A percentile compares a stretch with the other conserved stretches of the same genome.
Conservation (phyloP, 345 rosid genomes). For the Microcos paniculata region DNA sequence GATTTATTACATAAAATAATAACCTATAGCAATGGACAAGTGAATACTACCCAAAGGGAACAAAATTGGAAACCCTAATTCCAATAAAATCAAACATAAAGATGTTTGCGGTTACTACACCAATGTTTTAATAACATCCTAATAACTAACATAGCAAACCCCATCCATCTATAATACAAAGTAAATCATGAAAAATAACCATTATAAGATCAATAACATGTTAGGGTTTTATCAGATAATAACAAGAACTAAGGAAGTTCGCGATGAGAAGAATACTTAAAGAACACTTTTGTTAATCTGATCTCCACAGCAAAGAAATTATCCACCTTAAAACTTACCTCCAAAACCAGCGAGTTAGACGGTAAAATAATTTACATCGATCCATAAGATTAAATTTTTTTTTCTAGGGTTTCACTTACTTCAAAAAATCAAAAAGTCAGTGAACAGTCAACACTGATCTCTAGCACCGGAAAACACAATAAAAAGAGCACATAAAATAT, state of each 20-base stretch:
- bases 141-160: constrained; percentile 14
- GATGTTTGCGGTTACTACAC: constrained; percentile 8
- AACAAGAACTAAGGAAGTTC: constrained; percentile 11
- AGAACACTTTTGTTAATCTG: constrained; percentile 11
- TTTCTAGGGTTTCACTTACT: constrained; percentile 45
- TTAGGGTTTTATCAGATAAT: constrained; percentile 52
- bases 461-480: constrained; percentile 22
- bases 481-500: constrained; percentile 32
- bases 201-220: constrained; percentile 17
- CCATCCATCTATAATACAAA: constrained; percentile 25
- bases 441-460: constrained; percentile 35
- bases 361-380: constrained; percentile 16
- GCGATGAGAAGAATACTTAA: not conserved
- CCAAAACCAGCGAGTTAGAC: constrained; percentile 15
- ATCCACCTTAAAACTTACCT: constrained; percentile 23
- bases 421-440: constrained; percentile 28
- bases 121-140: constrained; percentile 16
- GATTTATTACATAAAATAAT: constrained; percentile 58
- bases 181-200: constrained; percentile 22
- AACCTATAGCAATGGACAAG: constrained; percentile 17
- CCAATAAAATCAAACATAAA: constrained; percentile 28
- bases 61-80: constrained; percentile 45
- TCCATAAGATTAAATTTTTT: constrained; percentile 17
- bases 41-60: constrained; percentile 20
- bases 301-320: not conserved